These are phyloP conservation scores for Malassezia arunalokei DNA, from an alignment of 1,284 basidiomycete species.

Conservation along the genomic window DNA sequence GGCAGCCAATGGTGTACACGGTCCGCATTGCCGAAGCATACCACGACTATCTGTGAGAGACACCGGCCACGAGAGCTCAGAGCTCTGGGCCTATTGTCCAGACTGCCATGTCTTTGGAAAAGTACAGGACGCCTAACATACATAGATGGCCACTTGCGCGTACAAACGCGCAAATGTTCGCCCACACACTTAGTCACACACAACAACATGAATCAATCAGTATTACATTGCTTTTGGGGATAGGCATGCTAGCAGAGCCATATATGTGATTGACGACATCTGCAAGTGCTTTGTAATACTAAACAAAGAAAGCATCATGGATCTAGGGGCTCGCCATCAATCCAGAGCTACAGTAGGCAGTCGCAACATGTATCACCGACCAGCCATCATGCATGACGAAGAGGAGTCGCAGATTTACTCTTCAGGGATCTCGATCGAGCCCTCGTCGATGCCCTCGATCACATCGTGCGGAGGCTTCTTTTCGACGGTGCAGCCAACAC, in stretches of 20 bases:
- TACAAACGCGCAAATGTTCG: neutral
- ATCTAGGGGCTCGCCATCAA: neutral
- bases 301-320: neutral
- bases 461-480: conserved; percentile 85
- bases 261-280: neutral
- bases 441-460: conserved; percentile 89
- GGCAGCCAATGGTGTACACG: conserved; percentile 13
- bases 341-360: neutral
- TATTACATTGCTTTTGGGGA: conserved; percentile 18
- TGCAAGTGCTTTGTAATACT: conserved; percentile 15
- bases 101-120: conserved; percentile 18
- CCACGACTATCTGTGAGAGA: conserved; percentile 31
- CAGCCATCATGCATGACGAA: neutral
- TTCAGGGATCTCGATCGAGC: conserved; percentile 59
- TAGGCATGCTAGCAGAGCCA: neutral
- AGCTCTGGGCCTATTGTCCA: conserved; percentile 33
- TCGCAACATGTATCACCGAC: neutral
- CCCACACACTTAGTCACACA: neutral
- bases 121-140: conserved; percentile 9
- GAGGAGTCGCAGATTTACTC: conserved; percentile 22
- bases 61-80: conserved; percentile 21
- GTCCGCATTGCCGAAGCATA: conserved; percentile 30
- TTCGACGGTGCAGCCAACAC: conserved; percentile 88
- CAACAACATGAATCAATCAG: neutral
- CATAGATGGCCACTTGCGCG: neutral